Evolutionary conservation across 441 rosid genomes (phyloP), one percentile per base, ranked within the genome.

Genomic region (Corymbia citriodora): DNA sequence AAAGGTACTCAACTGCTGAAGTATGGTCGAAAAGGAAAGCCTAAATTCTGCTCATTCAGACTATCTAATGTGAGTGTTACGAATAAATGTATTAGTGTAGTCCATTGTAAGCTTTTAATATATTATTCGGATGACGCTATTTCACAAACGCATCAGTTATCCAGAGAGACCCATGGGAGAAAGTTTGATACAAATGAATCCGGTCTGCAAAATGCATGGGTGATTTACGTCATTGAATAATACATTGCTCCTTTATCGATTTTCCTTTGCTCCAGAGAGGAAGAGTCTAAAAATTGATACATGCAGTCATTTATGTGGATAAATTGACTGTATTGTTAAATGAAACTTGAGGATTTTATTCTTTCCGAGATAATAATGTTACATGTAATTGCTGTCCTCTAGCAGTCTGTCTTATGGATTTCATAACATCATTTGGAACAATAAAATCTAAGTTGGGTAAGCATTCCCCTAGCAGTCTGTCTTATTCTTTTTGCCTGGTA

Each of bases 11-110:
- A 96, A 88, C 97, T 98, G 92, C 94, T 97, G 92, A 98, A 97
- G 93, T 96, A 97, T 96, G 99, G 99, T 94, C 98, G 97, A n/a
- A 96, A 98, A 93, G 99, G 98, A 91, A 98, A 97, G 93, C 99
- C 99, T 18, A 97, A 97, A 93, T 96, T 98, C 93, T 98, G 94
- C 91, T 96, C 96, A 31, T 97, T 98, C 92, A 96, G 98, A 96
- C 95, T 98, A 88, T 97, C 99, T 91, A 94, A 89, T 93, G 99
- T 98, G 94, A 95, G 99, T 92, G 91, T 88, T 70, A 50, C 81
- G 45, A 82, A 92, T 88, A 87, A 57, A 33, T 68, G 29, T 79
- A 45, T 79, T 72, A 36, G 19, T 72, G 14, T 36, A 36, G 82
- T 72, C 82, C 82, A 72, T 72, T 11, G 16, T 72, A 36, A 72